Conservation (phyloP, 331 rosid genomes). For the Pyracantha coccinea region DNA sequence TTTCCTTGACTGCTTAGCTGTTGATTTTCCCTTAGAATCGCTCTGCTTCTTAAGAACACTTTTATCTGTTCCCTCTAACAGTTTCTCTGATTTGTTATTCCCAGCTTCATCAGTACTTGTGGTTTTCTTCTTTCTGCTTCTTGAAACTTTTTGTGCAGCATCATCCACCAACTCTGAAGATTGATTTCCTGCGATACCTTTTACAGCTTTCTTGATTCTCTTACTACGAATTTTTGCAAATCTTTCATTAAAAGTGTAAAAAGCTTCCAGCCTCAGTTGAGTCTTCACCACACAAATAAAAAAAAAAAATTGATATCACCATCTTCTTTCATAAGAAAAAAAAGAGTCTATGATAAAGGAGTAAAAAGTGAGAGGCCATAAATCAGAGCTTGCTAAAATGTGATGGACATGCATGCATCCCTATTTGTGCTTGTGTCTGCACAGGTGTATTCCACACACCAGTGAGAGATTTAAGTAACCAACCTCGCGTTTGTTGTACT, state of each 20-base stretch:
- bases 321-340: conserved; percentile 6
- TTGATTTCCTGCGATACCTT: conserved; percentile 63
- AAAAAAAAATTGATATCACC: conserved; percentile 17
- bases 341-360: background rate
- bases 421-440: background rate
- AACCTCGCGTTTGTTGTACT: conserved; percentile 82
- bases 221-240: conserved; percentile 93
- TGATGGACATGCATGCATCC: background rate
- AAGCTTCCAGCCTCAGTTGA: conserved; percentile 89
- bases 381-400: conserved; percentile 1
- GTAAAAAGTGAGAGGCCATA: background rate
- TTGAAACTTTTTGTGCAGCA: conserved; percentile 25
- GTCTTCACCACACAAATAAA: conserved; percentile 46
- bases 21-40: conserved; percentile 19
- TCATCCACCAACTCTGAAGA: conserved; percentile 39
- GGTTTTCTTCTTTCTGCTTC: conserved; percentile 17
- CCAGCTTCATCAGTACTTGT: conserved; percentile 29
- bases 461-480: conserved; percentile 1
- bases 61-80: conserved; percentile 23
- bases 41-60: conserved; percentile 19
- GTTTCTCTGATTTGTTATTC: conserved; percentile 27
- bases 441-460: too few relatives aligned
- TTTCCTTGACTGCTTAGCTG: conserved; percentile 38
- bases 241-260: conserved; percentile 81
- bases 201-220: conserved; percentile 83